Evolutionary conservation across 208 protist species (phyloP), one percentile per base, ranked within the genome.

Genomic region (Trypanosoma avium): DNA sequence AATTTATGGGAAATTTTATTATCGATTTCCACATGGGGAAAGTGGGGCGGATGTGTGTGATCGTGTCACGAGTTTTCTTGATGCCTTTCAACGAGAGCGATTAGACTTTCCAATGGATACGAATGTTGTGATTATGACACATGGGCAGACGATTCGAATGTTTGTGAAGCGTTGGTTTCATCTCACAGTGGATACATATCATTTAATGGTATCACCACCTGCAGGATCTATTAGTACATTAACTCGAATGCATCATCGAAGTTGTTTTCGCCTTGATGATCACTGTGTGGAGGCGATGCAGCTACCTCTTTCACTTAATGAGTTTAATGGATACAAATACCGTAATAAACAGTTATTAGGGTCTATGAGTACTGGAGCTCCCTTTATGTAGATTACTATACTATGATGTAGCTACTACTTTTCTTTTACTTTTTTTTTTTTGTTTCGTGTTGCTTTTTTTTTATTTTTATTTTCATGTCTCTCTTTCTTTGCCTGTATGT

Each of bases 41-140:
- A 95, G 85, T 64, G 95, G 95, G 12, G 85, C 89, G 2, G 93
- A 97, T 60, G 95, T 97, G 36, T 97, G 88, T 60, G 91, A 98
- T 58, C 89, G 95, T 24, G 88, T 97, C 10, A 92, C 86, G 5
- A 84, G 73, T 59, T 97, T 98, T 61, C 75, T 96, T 40, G 90
- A 96, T 43, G 84, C 90, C 7, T 88, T 96, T 48, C 84, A 86
- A 58, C 78, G 87, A 0, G 86, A 95, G 74, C 82, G 84, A 22
- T 64, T 92, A 40, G 79, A 84, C 56, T 87, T 93, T 24, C 86
- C 88, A 29, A 84, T 86, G 79, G 74, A 94, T 61, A 88, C 83
- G 1, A 97, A 92, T 68, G 87, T 97, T 9, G 87, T 97, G 4
- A 84, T 97, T 59, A 71, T 97, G 48, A 97, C 92, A 13, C 92